phyloP scores from a whole-genome alignment of 495 filamentous ascomycete genomes.

The Hypoxylon cercidicola region DNA sequence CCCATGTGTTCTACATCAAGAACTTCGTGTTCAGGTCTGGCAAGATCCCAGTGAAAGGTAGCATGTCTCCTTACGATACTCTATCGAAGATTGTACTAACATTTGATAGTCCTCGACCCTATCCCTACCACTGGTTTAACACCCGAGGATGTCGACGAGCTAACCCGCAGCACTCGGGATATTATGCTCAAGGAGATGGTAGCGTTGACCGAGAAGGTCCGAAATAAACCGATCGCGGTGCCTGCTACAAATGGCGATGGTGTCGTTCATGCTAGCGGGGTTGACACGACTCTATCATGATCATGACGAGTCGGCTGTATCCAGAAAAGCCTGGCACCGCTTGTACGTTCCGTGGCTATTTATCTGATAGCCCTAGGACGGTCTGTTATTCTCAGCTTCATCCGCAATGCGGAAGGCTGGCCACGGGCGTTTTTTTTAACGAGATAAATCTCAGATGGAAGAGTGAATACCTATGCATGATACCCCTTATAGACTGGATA shows the following conservation, averaged over 20 bases:
- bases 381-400: constrained; percentile 11
- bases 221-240: constrained; percentile 46
- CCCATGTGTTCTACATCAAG: constrained; percentile 79
- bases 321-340: not conserved
- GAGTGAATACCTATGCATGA: constrained; percentile 37
- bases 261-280: constrained; percentile 50
- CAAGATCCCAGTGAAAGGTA: constrained; percentile 82
- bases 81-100: constrained; percentile 15
- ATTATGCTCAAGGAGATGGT: constrained; percentile 83
- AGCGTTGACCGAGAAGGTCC: constrained; percentile 63
- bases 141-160: constrained; percentile 80
- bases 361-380: not conserved
- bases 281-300: constrained; percentile 45
- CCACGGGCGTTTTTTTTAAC: constrained; percentile 1
- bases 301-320: constrained; percentile 25
- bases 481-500: constrained; percentile 43
- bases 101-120: constrained; percentile 75
- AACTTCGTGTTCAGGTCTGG: constrained; percentile 76
- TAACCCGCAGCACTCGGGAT: constrained; percentile 75
- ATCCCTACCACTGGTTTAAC: constrained; percentile 84
- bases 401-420: constrained; percentile 6
- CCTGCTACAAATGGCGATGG: constrained; percentile 40
- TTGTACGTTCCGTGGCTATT: not conserved
- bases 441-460: constrained; percentile 17
- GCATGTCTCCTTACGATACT: not conserved